Conservation (phyloP, 495 filamentous ascomycete genomes). For the Astrocystis sublimbata region DNA sequence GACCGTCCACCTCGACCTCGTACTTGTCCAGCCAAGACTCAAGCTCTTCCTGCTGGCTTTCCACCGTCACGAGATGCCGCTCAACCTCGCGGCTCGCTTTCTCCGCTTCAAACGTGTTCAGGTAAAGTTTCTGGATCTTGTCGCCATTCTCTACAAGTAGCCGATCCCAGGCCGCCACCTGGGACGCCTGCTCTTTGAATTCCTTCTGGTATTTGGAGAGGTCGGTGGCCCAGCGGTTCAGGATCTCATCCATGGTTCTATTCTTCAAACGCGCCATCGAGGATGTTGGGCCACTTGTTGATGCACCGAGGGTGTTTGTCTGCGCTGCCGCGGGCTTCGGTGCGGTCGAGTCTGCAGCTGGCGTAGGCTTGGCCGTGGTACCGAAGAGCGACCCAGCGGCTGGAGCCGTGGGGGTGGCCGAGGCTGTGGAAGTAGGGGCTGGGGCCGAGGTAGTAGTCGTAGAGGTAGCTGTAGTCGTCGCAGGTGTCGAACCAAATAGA, state of each 20-base stretch:
- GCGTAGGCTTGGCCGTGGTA: conserved; percentile 21
- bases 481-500: conserved; percentile 26
- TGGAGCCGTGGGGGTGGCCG: conserved; percentile 18
- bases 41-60: conserved; percentile 89
- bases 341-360: conserved; percentile 32
- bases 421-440: conserved; percentile 16
- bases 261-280: conserved; percentile 88
- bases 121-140: conserved; percentile 87
- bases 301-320: conserved; percentile 57
- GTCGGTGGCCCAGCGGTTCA: conserved; percentile 95
- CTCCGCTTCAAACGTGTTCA: conserved; percentile 86
- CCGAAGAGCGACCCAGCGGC: conserved; percentile 21
- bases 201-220: conserved; percentile 94
- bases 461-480: conserved; percentile 24
- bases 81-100: conserved; percentile 88
- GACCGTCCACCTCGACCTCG: conserved; percentile 82
- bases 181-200: conserved; percentile 83
- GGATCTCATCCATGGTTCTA: conserved; percentile 99
- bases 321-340: conserved; percentile 29
- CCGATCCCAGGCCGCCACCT: conserved; percentile 88
- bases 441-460: conserved; percentile 22
- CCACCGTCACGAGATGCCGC: conserved; percentile 80
- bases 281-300: conserved; percentile 76
- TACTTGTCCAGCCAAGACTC: conserved; percentile 82
- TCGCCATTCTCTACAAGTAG: conserved; percentile 87